phyloP scores from a whole-genome alignment of 768 basidiomycete species.

The Gymnopilus junonius region DNA sequence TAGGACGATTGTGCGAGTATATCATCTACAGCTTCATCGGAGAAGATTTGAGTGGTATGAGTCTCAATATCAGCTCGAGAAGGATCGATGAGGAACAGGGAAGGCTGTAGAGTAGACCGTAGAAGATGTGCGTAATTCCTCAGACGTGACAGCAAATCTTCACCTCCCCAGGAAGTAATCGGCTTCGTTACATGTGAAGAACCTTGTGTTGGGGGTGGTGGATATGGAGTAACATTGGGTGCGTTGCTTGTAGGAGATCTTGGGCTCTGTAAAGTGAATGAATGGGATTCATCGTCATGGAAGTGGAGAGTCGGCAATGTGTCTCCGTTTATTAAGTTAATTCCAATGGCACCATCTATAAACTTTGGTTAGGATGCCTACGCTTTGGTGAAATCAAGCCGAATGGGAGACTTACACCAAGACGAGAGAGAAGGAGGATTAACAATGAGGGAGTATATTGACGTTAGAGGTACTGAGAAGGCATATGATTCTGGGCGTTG shows the following conservation, averaged over 20 bases:
- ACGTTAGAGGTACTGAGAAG: conserved; percentile 91
- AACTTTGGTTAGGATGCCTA: conserved; percentile 15
- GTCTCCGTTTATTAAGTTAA: conserved; percentile 86
- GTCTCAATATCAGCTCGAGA: conserved; percentile 91
- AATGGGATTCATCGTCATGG: conserved; percentile 95
- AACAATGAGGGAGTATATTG: conserved; percentile 88
- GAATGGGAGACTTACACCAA: conserved; percentile 60
- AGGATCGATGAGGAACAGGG: conserved; percentile 91
- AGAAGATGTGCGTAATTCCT: conserved; percentile 80
- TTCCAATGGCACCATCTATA: conserved; percentile 83
- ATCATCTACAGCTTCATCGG: conserved; percentile 86
- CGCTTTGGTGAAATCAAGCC: conserved; percentile 18
- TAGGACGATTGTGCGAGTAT: conserved; percentile 83
- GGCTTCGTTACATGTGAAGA: conserved; percentile 46
- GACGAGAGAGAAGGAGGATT: conserved; percentile 84
- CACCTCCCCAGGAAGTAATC: conserved; percentile 81
- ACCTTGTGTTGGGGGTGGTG: conserved; percentile 57
- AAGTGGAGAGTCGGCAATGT: conserved; percentile 92
- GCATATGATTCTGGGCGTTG: conserved; percentile 90
- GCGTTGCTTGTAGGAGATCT: conserved; percentile 31
- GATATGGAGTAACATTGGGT: conserved; percentile 56
- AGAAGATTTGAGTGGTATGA: conserved; percentile 83
- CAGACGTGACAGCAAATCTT: conserved; percentile 80
- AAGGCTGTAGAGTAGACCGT: conserved; percentile 83
- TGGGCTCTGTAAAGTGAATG: conserved; percentile 62